Evolutionary conservation across 345 rosid genomes (phyloP).

Genomic region (Hibiscus mutabilis): DNA sequence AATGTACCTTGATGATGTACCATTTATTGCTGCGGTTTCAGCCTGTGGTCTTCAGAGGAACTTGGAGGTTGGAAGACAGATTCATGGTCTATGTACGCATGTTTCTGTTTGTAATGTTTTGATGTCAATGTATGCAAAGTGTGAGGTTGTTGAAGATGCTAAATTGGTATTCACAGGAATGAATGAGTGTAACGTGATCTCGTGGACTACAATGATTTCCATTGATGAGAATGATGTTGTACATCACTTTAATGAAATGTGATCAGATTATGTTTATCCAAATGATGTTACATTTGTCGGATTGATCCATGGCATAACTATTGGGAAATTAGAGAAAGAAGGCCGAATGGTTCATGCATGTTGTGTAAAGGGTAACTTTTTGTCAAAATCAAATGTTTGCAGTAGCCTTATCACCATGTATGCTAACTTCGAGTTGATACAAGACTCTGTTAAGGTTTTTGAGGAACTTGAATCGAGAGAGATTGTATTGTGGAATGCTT

Average conservation of each 20-base stretch:
- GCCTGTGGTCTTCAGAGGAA: constrained; percentile 67
- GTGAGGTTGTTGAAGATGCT: not conserved
- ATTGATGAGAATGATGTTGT: not conserved
- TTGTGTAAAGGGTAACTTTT: constrained; percentile 49
- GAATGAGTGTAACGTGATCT: not conserved
- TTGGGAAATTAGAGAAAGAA: constrained; percentile 34
- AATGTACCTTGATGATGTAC: constrained; percentile 70
- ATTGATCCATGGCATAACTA: constrained; percentile 44
- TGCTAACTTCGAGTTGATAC: constrained; percentile 41
- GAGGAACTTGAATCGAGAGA: not conserved
- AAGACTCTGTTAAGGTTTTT: not conserved
- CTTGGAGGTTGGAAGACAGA: constrained; percentile 62
- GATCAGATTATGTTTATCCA: not conserved
- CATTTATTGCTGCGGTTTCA: constrained; percentile 64
- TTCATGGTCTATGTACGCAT: constrained; percentile 57
- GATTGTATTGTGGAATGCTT: not conserved
- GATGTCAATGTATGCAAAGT: not conserved
- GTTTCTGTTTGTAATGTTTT: not conserved
- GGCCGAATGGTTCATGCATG: constrained; percentile 57
- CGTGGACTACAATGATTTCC: constrained; percentile 1
- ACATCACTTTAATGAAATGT: not conserved
- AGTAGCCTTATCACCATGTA: constrained; percentile 85
- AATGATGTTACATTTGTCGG: not conserved
- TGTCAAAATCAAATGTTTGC: constrained; percentile 44
- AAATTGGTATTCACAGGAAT: not conserved